Evolutionary conservation across 176 grass and related monocot species (phyloP), one percentile per base, ranked within the genome.

Genomic region (Microstegium vimineum): DNA sequence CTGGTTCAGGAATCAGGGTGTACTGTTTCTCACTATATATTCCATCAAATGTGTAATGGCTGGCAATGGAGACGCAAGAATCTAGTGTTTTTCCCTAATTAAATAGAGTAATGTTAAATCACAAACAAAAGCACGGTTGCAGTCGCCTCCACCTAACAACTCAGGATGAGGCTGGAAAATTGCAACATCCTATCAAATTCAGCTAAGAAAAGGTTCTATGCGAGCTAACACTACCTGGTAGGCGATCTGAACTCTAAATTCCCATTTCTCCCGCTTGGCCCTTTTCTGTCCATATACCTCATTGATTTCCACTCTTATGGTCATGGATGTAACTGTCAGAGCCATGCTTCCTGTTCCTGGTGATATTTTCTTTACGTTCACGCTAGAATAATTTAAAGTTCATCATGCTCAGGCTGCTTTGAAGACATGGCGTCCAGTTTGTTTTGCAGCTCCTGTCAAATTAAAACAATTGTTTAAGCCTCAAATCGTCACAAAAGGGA

Each of bases 381-480:
- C 9, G 30, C 49, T 38, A 28, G 71, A 47, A 80, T 49, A 68
- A 22, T 83, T 87, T 89, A 99, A 34, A 99, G 91, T 78, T 99
- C 96, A 23, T 99, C 93, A 56, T 87, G 93, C 75, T 20, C 51
- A 0, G 82, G 57, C 81, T 91, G 87, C 2, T 84, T 88, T 12
- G 81, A 75, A 34, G 62, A 90, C 79, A 84, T 38, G 74, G 81
- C 80, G 3, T 83, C 89, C 1, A 99, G 80, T 62, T 85, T 99
- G 74, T 81, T 81, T 87, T 93, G 83, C 80, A 99, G 83, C 66
- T 99, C 96, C 96, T 99, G 77, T 82, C 63, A 80, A 64, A 87
- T 79, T 43, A 30, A 38, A 67, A 22, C 32, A 87, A 81, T 8
- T 49, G 27, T 62, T 26, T 94, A 80, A 92, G 87, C 28, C 66